Conservation (phyloP, 805 yeast genomes). For the Yamadazyma takamatsuzukensis region DNA sequence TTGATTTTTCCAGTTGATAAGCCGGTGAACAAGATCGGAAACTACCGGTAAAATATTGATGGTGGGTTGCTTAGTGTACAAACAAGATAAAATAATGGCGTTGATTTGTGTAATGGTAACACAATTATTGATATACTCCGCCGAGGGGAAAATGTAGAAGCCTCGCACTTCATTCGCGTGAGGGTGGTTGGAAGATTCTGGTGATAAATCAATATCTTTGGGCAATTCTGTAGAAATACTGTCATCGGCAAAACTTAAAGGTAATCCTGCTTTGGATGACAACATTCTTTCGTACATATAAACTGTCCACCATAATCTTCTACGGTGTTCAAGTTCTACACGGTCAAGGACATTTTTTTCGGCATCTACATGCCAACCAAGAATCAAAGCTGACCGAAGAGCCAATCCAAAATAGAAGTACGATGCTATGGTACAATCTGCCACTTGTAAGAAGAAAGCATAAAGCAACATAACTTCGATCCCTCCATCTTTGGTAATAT, state of each 20-base stretch:
- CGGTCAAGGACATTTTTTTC: conserved; percentile 56
- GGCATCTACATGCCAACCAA: conserved; percentile 82
- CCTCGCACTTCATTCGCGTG: conserved; percentile 55
- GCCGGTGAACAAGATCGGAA: conserved; percentile 62
- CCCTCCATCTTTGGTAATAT: conserved; percentile 75
- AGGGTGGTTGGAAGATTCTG: no score
- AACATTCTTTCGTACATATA: conserved; percentile 64
- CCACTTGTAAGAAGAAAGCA: conserved; percentile 78
- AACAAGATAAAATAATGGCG: conserved; percentile 63
- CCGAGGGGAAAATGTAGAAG: conserved; percentile 71
- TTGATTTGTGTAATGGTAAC: conserved; percentile 76
- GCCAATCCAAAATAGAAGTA: conserved; percentile 80
- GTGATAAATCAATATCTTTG: conserved; percentile 61
- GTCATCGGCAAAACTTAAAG: conserved; percentile 74
- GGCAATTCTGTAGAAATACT: conserved; percentile 79
- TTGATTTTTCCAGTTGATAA: conserved; percentile 63
- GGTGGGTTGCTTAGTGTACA: conserved; percentile 74
- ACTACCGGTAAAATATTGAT: conserved; percentile 73
- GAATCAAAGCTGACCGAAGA: conserved; percentile 61
- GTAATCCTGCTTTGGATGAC: conserved; percentile 78
- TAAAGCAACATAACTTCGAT: conserved; percentile 70
- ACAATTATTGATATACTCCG: conserved; percentile 72
- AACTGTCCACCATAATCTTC: conserved; percentile 48
- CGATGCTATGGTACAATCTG: conserved; percentile 79
- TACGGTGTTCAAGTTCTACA: conserved; percentile 51